Base-by-base conservation (phyloP, 306 rosid species). In the Fragaria nilgerrensis region DNA sequence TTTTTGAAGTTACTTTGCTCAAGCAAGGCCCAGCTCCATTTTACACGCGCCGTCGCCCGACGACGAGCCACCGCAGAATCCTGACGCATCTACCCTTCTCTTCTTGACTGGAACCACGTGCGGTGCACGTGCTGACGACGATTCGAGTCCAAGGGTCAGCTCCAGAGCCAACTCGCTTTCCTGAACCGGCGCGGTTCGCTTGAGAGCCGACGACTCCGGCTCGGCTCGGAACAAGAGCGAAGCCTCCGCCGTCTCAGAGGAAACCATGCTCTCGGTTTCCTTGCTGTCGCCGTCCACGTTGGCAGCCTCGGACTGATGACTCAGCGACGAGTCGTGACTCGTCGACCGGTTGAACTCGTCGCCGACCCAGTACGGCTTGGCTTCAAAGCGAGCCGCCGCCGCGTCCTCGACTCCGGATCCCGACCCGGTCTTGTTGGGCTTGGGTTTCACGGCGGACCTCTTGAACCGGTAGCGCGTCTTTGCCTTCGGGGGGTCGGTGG, bases 241-340 rank as follows among this genome's bases (percentile, higher is more conserved):
- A 17, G 83, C 78, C 79, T 86, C 96, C 0, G 87, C 92, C 5
- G 93, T 87, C 75, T 88, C 96, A 41, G 81, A 90, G 0, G 98
- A 93, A 7, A 88, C 72, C 87, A 90, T 89, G 87, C 98, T 94
- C 86, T 89, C 96, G 10, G 90, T 76, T 9, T 91, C 94, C 65
- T 85, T 90, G 73, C 92, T 87, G 68, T 93, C 91, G 1, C 85
- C 83, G 16, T 90, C 96, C 44, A 83, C 81, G 68, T 85, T 85
- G 58, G 75, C 87, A 6, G 86, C 86, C 78, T 89, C 96, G 9
- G 97, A 94, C 81, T 86, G 96, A 81, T 92, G 98, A 74, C 97
- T 94, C 77, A 92, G 85, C 56, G 98, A 90, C 14, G 98, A 94
- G 45, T 92, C 98, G 53, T 92, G 94, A 44, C 98, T 94, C 25